Conservation (phyloP, 495 filamentous ascomycete species). For the Schizothecium vesticola region DNA sequence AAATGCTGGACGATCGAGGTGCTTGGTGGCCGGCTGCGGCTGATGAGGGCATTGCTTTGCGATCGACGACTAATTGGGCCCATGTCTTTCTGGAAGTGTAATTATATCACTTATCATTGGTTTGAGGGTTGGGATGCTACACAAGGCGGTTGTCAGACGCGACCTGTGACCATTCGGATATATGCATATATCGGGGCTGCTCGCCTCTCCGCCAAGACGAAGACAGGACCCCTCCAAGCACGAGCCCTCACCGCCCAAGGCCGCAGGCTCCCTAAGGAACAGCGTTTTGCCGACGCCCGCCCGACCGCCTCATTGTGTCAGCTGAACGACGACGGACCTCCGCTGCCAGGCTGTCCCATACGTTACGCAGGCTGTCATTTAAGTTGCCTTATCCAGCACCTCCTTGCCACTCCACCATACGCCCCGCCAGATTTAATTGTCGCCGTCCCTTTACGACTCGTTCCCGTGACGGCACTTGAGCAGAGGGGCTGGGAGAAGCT, state of each 20-base stretch:
- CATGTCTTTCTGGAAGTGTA: neutral
- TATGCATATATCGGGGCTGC: neutral
- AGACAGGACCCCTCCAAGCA: neutral
- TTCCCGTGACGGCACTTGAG: neutral
- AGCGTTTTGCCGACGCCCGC: conserved; percentile 11
- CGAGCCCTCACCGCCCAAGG: neutral
- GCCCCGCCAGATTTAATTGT: neutral
- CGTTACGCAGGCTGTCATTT: conserved; percentile 4
- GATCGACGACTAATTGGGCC: neutral
- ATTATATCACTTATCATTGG: neutral
- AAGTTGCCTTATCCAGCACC: neutral
- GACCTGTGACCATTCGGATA: no score
- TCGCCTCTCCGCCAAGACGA: neutral
- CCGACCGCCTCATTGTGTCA: conserved; percentile 7
- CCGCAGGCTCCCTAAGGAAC: neutral
- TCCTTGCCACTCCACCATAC: neutral
- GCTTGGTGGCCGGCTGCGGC: neutral
- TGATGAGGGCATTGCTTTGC: neutral
- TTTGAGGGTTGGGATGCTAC: neutral
- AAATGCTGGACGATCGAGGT: neutral
- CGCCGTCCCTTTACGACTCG: neutral
- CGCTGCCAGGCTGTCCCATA: conserved; percentile 2
- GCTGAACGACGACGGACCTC: conserved; percentile 1
- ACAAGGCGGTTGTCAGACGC: neutral
- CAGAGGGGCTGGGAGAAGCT: neutral